These are phyloP conservation scores for Rubia yunnanensis DNA, from an alignment of 257 asterid species.

Conservation along the genomic window DNA sequence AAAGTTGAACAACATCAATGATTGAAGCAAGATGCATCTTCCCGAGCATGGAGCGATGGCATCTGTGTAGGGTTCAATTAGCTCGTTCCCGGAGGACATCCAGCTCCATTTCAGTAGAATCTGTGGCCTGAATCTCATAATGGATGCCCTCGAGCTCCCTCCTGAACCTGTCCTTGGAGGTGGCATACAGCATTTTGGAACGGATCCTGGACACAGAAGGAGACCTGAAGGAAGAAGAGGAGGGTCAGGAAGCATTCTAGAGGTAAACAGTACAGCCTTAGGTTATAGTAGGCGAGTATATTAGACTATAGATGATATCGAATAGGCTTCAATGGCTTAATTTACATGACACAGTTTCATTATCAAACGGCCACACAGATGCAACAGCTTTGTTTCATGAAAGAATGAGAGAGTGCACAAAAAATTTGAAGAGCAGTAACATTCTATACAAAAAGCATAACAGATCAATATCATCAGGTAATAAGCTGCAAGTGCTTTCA, in stretches of 20 bases:
- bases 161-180: constrained; percentile 31
- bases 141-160: constrained; percentile 31
- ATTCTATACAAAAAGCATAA: neutral
- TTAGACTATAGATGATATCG: neutral
- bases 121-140: constrained; percentile 38
- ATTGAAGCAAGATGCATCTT: constrained; percentile 3
- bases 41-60: neutral
- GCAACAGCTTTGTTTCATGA: neutral
- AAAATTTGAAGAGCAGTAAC: neutral
- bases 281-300: neutral
- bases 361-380: too few species aligned
- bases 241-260: neutral
- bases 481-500: neutral
- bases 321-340: neutral
- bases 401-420: neutral
- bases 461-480: neutral
- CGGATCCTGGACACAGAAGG: constrained; percentile 33
- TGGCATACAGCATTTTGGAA: constrained; percentile 35
- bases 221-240: constrained; percentile 21
- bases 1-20: constrained; percentile 2
- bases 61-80: constrained; percentile 6
- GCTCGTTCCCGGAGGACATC: constrained; percentile 37
- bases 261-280: neutral
- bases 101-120: constrained; percentile 37
- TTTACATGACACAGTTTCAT: neutral